Conservation (phyloP, 73 alveolate species). For the Stentor coeruleus region DNA sequence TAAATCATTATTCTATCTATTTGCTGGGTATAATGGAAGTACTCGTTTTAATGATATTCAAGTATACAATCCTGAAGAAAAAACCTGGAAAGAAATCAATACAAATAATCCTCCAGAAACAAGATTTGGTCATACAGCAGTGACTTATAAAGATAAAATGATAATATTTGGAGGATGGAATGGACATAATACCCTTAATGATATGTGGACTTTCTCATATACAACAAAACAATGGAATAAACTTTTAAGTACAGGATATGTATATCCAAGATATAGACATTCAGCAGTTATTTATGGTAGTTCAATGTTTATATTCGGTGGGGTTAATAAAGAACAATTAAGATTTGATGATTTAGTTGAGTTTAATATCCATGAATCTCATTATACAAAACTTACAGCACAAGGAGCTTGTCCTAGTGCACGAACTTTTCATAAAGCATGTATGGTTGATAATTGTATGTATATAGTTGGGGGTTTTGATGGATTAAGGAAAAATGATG, state of each 20-base stretch:
- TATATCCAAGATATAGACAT: constrained; percentile 69
- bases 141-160: constrained; percentile 57
- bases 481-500: constrained; percentile 74
- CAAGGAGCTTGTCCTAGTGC: constrained; percentile 60
- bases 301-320: constrained; percentile 63
- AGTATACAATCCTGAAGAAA: constrained; percentile 24
- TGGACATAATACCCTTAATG: constrained; percentile 79
- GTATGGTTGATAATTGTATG: constrained; percentile 26
- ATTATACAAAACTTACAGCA: constrained; percentile 54
- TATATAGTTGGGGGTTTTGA: constrained; percentile 74
- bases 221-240: constrained; percentile 60
- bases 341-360: constrained; percentile 63
- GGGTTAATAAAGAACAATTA: constrained; percentile 61
- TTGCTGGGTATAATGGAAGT: constrained; percentile 60
- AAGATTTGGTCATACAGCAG: constrained; percentile 84
- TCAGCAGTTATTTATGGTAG: constrained; percentile 51
- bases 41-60: constrained; percentile 38
- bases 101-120: constrained; percentile 42
- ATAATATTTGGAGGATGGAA: constrained; percentile 96
- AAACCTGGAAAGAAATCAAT: constrained; percentile 43
- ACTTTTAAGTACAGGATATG: constrained; percentile 32
- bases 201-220: constrained; percentile 62
- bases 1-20: constrained; percentile 28
- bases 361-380: constrained; percentile 31
- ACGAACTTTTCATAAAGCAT: constrained; percentile 66